Percentiles rank a stretch among this genome's conserved stretches.
These are phyloP conservation scores for Wickerhamomyces sp. DNA, from an alignment of 1,139 yeast genomes.

Conservation along the genomic window DNA sequence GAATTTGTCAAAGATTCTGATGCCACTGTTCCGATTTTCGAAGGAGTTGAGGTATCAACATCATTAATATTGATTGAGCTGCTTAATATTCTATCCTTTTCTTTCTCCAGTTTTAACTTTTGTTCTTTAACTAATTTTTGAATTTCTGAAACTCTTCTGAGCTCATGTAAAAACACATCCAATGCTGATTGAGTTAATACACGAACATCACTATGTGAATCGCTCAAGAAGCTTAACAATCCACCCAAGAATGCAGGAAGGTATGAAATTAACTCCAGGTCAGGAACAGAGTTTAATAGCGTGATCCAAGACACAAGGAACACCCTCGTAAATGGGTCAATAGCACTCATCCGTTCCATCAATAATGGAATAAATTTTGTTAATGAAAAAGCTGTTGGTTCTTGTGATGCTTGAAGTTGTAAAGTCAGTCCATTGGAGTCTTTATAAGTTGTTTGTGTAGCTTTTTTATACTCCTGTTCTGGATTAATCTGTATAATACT, in stretches of 20 bases:
- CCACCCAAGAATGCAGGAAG: conserved; percentile 90
- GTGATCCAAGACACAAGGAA: conserved; percentile 93
- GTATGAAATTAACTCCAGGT: conserved; percentile 79
- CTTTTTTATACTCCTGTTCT: conserved; percentile 37
- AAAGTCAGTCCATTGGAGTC: conserved; percentile 56
- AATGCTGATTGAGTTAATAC: conserved; percentile 78
- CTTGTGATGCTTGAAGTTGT: conserved; percentile 63
- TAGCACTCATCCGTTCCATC: conserved; percentile 85
- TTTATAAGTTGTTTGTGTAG: conserved; percentile 41
- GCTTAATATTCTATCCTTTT: conserved; percentile 10
- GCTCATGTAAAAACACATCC: conserved; percentile 74
- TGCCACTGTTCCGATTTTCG: conserved; percentile 3
- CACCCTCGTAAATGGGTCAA: conserved; percentile 89
- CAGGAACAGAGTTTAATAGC: conserved; percentile 87
- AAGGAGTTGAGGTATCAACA: conserved; percentile 18
- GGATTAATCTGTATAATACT: conserved; percentile 66
- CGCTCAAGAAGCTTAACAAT: conserved; percentile 72
- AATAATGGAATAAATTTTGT: conserved; percentile 87
- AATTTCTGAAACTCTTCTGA: conserved; percentile 66
- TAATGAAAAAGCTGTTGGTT: conserved; percentile 74
- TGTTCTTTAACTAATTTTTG: conserved; percentile 34
- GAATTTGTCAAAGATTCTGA: background rate
- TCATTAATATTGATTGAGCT: conserved; percentile 13
- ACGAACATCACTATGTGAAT: conserved; percentile 83
- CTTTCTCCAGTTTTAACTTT: conserved; percentile 6